Base-by-base conservation (phyloP, 768 basidiomycete genomes). In the Auricularia sp. region DNA sequence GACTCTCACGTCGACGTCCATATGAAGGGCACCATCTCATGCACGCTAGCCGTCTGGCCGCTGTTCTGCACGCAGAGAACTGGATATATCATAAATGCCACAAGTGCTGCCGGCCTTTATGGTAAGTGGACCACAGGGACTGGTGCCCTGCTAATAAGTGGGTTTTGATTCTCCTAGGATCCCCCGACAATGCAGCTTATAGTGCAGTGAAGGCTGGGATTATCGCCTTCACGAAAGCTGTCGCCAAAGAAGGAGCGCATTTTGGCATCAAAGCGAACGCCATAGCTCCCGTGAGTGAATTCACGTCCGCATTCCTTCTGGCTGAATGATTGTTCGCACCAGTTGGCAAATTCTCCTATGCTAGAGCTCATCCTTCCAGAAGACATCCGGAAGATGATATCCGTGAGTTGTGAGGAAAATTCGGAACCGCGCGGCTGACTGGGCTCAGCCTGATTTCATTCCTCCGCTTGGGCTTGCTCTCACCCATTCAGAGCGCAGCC, bases 131-230 rank as follows among this genome's bases (percentile, higher is more conserved):
- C 39, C 8, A 42, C 29, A 29, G 29, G 29, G 29, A 29, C 29
- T 29, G 29, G 29, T 29, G 29, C 29, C 29, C 29, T 29, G 29
- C 29, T 29, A 29, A 29, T 29, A 29, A 29, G 29, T 29, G 29
- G 29, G 29, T 29, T 29, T 29, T 29, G 29, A 29, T 29, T 29
- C 29, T 29, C 29, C 39, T 91, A 89, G 93, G 6, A 97, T 96
- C 78, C 91, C 96, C 72, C 96, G 96, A 10, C 94, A 98, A 75
- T 87, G 93, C 12, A 98, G 98, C 74, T 29, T 99, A 98, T 75
- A 94, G 93, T 58, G 93, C 96, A 2, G 96, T 95, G 1, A 98
- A 99, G 82, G 94, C 97, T 91, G 93, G 88, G 67, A 83, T 99
- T 42, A 81, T 98, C 62, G 88, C 80, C 0, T 97, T 98, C 76